Evolutionary conservation across 257 asterid species (phyloP).

Genomic region (Ajuga chamaepitys): DNA sequence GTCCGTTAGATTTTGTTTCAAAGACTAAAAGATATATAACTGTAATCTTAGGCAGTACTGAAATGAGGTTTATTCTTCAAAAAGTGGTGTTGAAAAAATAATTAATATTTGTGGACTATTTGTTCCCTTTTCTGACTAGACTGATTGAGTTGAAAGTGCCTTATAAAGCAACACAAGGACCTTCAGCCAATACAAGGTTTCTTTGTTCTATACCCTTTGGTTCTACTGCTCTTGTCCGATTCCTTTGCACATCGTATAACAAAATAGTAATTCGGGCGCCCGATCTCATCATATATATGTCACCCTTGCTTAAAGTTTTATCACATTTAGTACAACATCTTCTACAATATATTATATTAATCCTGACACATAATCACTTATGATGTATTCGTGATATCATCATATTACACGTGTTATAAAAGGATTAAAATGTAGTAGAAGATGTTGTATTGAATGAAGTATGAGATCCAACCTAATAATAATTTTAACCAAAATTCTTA

Average conservation of each 20-base stretch:
- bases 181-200: conserved; percentile 3
- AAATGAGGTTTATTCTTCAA: conserved; percentile 2
- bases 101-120: background rate
- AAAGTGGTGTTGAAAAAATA: background rate
- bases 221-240: background rate
- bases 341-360: too few relatives aligned
- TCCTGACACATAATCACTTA: too few relatives aligned
- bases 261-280: too few relatives aligned
- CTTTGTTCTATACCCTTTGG: background rate
- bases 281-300: background rate
- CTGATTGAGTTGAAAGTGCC: conserved; percentile 17
- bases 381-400: too few relatives aligned
- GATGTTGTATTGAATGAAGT: too few relatives aligned
- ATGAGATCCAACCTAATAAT: too few relatives aligned
- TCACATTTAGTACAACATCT: too few relatives aligned
- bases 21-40: background rate
- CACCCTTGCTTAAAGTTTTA: too few relatives aligned
- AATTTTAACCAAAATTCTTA: too few relatives aligned
- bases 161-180: background rate
- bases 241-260: too few relatives aligned
- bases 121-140: background rate
- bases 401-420: too few relatives aligned
- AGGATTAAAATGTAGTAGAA: too few relatives aligned
- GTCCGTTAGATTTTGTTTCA: background rate
- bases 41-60: conserved; percentile 18